Conservation (phyloP, 1,139 yeast species). For the Nakaseomyces delphensis region DNA sequence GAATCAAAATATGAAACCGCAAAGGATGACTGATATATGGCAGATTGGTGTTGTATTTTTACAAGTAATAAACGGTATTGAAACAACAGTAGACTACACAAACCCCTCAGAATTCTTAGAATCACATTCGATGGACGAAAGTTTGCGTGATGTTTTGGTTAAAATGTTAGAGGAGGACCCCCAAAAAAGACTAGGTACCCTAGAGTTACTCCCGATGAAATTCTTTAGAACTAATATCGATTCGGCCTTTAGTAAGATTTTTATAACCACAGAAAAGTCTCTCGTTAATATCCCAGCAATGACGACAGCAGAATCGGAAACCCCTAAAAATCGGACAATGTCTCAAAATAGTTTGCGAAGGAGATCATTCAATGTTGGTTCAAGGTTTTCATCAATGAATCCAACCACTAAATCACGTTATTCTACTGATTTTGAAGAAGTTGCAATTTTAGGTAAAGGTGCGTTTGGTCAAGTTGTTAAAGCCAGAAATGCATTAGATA, state of each 20-base stretch:
- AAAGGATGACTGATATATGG: conserved; percentile 87
- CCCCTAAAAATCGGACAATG: conserved; percentile 16
- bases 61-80: conserved; percentile 61
- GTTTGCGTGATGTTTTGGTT: conserved; percentile 56
- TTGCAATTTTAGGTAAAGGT: conserved; percentile 86
- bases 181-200: conserved; percentile 67
- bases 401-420: conserved; percentile 44
- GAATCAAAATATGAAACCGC: conserved; percentile 39
- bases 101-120: conserved; percentile 57
- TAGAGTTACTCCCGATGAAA: conserved; percentile 75
- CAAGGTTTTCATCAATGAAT: conserved; percentile 31
- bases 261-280: conserved; percentile 10
- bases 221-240: conserved; percentile 66
- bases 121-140: conserved; percentile 42
- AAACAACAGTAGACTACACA: conserved; percentile 42
- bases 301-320: conserved; percentile 9
- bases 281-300: conserved; percentile 9
- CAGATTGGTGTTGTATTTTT: conserved; percentile 74
- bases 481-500: conserved; percentile 86
- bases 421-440: conserved; percentile 84
- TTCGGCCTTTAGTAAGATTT: conserved; percentile 23
- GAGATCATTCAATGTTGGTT: conserved; percentile 36
- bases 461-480: conserved; percentile 97
- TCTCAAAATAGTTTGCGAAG: conserved; percentile 30
- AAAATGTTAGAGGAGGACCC: conserved; percentile 59